phyloP scores from a whole-genome alignment of 306 rosid genomes.

The Prunus dulcis region DNA sequence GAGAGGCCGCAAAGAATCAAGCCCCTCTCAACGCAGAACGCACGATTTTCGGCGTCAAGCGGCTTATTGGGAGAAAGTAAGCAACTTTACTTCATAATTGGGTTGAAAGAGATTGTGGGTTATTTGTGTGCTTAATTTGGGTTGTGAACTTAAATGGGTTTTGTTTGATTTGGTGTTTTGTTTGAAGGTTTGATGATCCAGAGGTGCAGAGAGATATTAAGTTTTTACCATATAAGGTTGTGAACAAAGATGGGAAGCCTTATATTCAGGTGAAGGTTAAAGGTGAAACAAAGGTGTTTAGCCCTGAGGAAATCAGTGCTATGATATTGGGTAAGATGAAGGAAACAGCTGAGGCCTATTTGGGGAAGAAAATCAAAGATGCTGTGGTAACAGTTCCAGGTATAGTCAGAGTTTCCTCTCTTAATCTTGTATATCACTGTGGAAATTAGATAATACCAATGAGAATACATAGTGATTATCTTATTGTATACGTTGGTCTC shows the following conservation, averaged over 20 bases:
- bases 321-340: constrained; percentile 52
- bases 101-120: not conserved
- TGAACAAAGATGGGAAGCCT: constrained; percentile 57
- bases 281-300: constrained; percentile 51
- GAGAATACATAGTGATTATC: not conserved
- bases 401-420: not conserved
- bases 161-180: constrained; percentile 2
- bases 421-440: not conserved
- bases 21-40: constrained; percentile 50
- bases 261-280: constrained; percentile 46
- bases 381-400: constrained; percentile 59
- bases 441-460: not conserved
- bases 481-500: not conserved
- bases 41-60: constrained; percentile 46
- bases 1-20: constrained; percentile 66
- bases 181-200: constrained; percentile 40
- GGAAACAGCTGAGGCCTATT: constrained; percentile 50
- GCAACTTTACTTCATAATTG: not conserved
- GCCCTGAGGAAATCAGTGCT: constrained; percentile 62
- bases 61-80: constrained; percentile 60
- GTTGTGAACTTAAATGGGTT: constrained; percentile 1
- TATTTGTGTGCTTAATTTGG: not conserved
- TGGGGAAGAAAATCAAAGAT: constrained; percentile 50
- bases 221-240: constrained; percentile 48
- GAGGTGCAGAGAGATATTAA: constrained; percentile 56